Evolutionary conservation across 208 protist species (phyloP).

Genomic region (Leishmania turanica): DNA sequence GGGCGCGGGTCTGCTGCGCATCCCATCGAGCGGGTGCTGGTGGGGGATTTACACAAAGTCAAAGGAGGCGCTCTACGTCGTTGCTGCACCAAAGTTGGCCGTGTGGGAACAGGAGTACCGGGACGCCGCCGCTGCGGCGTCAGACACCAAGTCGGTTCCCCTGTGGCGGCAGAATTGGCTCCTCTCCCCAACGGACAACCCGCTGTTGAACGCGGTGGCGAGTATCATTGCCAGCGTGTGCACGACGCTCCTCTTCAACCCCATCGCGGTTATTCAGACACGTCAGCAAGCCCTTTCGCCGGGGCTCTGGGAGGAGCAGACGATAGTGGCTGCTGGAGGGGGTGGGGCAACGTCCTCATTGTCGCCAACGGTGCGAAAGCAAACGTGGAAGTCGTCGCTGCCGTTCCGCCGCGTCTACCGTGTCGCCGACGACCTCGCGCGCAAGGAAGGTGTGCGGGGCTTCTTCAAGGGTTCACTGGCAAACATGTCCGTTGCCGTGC

Average conservation of each 20-base stretch:
- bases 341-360: not conserved
- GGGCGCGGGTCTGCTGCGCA: slow-evolving; percentile 59
- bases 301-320: slow-evolving; percentile 18
- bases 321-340: not conserved
- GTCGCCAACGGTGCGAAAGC: not conserved
- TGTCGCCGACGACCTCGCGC: slow-evolving; percentile 55
- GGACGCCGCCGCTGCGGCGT: not conserved
- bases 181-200: slow-evolving; percentile 84
- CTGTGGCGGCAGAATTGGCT: slow-evolving; percentile 72
- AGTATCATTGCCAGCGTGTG: slow-evolving; percentile 62
- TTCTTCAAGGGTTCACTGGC: slow-evolving; percentile 86
- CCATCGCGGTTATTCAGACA: slow-evolving; percentile 81
- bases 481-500: slow-evolving; percentile 67
- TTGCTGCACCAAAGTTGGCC: slow-evolving; percentile 47
- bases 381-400: slow-evolving; percentile 19
- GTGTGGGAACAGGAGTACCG: slow-evolving; percentile 47
- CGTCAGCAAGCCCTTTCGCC: slow-evolving; percentile 72
- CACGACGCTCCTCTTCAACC: slow-evolving; percentile 82
- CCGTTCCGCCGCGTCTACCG: slow-evolving; percentile 34
- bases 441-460: slow-evolving; percentile 60
- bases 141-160: slow-evolving; percentile 1
- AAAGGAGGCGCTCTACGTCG: slow-evolving; percentile 72
- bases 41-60: slow-evolving; percentile 81
- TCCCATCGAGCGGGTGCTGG: slow-evolving; percentile 85
- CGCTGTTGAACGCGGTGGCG: slow-evolving; percentile 68